Evolutionary conservation across 1,284 basidiomycete species (phyloP), one percentile per base, ranked within the genome.

Genomic region (Moniliella sp.): DNA sequence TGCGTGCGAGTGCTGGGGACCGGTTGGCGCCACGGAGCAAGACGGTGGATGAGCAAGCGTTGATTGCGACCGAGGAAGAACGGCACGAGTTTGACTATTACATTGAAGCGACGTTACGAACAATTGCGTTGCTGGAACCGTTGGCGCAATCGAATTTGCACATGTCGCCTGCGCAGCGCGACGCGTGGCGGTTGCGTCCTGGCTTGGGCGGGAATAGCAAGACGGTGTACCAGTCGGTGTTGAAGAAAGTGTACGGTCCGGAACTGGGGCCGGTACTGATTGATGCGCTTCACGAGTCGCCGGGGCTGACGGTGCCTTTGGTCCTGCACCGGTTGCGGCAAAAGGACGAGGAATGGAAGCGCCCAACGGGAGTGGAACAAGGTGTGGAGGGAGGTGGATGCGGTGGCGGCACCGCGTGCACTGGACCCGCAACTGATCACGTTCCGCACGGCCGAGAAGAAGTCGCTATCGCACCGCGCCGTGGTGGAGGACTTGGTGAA

Each of bases 11-110:
- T 14, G 93, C 88, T 39, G 91, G 94, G 51, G 82, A 91, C 46
- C 72, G 79, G 1, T 94, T 94, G 64, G 72, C 83, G 37, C 73
- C 86, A 4, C 83, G 93, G 64, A 88, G 88, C 69, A 94, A 94
- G 67, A 99, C 93, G 61, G 71, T 75, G 2, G 94, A 81, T 61
- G 91, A 97, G 63, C 86, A 94, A 53, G 80, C 81, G 0, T 69
- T 97, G 35, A 86, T 97, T 65, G 81, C 81, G 61, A 78, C 80
- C 47, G 91, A 99, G 62, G 91, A 99, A 61, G 91, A 99, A 61
- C 74, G 91, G 15, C 83, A 94, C 65, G 91, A 97, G 63, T 97
- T 86, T 62, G 84, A 93, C 54, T 88, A 91, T 48, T 80, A 91
- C 54, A 75, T 97, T 32, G 84, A 94, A 58, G 83, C 78, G 25